Evolutionary conservation across 306 rosid genomes (phyloP).

Genomic region (Mimosa pudica): DNA sequence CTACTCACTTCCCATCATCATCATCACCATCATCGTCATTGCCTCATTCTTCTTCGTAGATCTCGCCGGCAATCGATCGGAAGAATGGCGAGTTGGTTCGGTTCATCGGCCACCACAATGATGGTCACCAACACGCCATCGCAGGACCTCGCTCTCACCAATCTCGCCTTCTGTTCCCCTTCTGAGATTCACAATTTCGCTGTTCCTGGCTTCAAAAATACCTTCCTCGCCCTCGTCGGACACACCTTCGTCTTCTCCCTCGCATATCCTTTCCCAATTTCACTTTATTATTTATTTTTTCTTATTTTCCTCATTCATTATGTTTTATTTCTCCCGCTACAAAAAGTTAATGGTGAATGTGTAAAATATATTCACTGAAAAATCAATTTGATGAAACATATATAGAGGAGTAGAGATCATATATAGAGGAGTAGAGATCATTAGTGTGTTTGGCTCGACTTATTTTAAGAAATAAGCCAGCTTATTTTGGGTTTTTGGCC

Average conservation of each 20-base stretch:
- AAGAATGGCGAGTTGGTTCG: slow-evolving; percentile 62
- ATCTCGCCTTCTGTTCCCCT: slow-evolving; percentile 72
- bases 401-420: too few species aligned
- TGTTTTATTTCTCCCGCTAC: too few species aligned
- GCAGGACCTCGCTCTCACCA: slow-evolving; percentile 66
- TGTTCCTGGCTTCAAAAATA: slow-evolving; percentile 51
- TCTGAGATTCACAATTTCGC: slow-evolving; percentile 72
- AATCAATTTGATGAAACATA: too few species aligned
- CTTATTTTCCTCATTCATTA: not conserved
- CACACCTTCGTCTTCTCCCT: slow-evolving; percentile 74
- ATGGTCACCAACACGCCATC: slow-evolving; percentile 72
- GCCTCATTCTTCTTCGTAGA: not conserved
- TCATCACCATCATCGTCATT: not conserved
- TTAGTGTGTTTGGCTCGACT: too few species aligned
- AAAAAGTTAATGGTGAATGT: too few species aligned
- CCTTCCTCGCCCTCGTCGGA: slow-evolving; percentile 60
- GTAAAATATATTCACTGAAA: too few species aligned
- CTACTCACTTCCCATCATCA: not conserved
- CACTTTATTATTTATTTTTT: too few species aligned
- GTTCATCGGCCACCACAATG: slow-evolving; percentile 53
- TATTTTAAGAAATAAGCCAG: too few species aligned
- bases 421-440: too few species aligned
- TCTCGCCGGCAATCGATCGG: slow-evolving; percentile 20
- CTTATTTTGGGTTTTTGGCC: too few species aligned
- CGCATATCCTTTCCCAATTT: slow-evolving; percentile 65